Base-by-base conservation (phyloP, 768 basidiomycete species). In the Russula vinacea region DNA sequence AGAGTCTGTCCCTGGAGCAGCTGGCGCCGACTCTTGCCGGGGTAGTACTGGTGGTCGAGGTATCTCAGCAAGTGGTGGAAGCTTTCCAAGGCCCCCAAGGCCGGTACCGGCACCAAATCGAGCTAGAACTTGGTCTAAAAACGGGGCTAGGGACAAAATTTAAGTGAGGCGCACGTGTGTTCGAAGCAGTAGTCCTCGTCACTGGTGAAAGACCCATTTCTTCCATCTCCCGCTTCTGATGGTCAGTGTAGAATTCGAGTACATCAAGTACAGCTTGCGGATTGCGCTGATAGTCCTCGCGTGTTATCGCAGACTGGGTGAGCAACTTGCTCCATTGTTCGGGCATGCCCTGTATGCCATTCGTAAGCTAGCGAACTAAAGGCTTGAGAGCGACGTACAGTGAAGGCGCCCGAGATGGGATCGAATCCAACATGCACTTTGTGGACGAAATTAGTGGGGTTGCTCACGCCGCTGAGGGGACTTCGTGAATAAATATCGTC, bases 391-490 rank as follows among this genome's bases (percentile, higher is more conserved):
- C n/a, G 42, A 81, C 90, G 70, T 71, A 92, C 93, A 17, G 95
- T 98, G 75, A 99, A 99, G 17, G 87, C 93, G 13, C 96, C 96
- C 47, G 90, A 89, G 50, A 91, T 80, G 2, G 94, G 92, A 76
- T 99, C 96, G 70, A 95, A 98, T 3, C 94, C 95, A 62, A 98
- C 96, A 75, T 98, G 96, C 2, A 98, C 94, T 74, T 98, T 94
- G 78, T 99, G 96, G 0, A 98, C 93, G 72, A 99, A 98, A 75
- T 99, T 96, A 9, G 95, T 98, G 0, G 96, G 96, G 69, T 89
- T 90, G 74, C 88, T 89, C 50, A 95, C 91, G 32, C 96, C 93
- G 87, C 95, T 92, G 55, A 94, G 79, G 3, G 95, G 94, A 71
- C 90, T 92, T 53, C 94, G 84, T 6, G 84, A 85, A 76, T 98